phyloP scores from a whole-genome alignment of 1,284 basidiomycete genomes.

The Marasmius fiardii region DNA sequence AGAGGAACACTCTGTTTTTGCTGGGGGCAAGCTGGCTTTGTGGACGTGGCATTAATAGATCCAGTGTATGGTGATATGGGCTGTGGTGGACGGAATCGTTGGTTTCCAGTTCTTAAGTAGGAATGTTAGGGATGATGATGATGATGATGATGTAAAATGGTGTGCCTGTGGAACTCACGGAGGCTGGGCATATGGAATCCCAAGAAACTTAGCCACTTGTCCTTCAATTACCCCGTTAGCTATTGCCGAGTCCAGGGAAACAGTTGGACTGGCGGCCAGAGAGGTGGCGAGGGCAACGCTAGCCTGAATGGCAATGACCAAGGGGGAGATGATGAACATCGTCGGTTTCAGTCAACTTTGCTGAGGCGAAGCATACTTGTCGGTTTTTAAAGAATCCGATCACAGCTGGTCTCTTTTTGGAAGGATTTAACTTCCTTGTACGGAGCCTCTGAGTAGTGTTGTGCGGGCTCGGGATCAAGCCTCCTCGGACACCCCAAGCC shows the following conservation, averaged over 20 bases:
- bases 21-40: conserved; percentile 15
- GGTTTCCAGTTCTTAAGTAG: conserved; percentile 9
- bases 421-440: too few species aligned
- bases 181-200: conserved; percentile 15
- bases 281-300: conserved; percentile 8
- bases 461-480: too few species aligned
- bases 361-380: too few species aligned
- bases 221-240: conserved; percentile 9
- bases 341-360: too few species aligned
- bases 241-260: conserved; percentile 8
- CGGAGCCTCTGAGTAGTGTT: too few species aligned
- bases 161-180: conserved; percentile 7
- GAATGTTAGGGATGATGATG: background rate
- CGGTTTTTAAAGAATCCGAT: too few species aligned
- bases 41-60: conserved; percentile 7
- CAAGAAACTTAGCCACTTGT: conserved; percentile 9
- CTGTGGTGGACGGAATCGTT: conserved; percentile 13
- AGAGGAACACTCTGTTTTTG: conserved; percentile 21
- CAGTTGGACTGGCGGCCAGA: background rate
- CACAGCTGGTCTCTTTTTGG: too few species aligned
- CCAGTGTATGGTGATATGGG: conserved; percentile 1
- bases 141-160: too few species aligned
- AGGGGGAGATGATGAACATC: background rate
- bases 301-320: background rate
- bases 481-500: too few species aligned